Conservation (phyloP, 257 asterid genomes). For the Petunia axillaris region DNA sequence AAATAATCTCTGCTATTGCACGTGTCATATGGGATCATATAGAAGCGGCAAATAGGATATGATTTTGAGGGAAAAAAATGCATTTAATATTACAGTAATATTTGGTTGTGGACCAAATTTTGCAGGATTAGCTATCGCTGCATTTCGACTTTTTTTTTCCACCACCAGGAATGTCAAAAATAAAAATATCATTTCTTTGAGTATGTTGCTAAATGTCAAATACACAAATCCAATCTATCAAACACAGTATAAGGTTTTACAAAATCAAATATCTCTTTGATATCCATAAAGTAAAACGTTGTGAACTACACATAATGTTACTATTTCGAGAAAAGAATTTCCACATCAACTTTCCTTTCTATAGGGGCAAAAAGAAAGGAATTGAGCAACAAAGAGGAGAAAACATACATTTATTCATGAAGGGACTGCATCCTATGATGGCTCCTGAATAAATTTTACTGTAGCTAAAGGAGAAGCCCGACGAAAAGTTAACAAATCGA, state of each 20-base stretch:
- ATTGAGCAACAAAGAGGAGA: not conserved
- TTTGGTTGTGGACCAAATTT: not conserved
- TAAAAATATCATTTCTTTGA: not conserved
- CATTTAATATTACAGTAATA: too few species aligned
- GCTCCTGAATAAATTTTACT: constrained; percentile 53
- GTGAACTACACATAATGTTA: not conserved
- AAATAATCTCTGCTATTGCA: not conserved
- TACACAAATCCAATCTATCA: not conserved
- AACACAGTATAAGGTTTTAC: not conserved
- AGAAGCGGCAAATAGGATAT: constrained; percentile 5
- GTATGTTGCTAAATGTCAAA: constrained; percentile 10
- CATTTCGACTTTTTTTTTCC: not conserved
- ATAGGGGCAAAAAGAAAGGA: not conserved
- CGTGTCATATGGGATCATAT: constrained; percentile 24
- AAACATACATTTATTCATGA: not conserved
- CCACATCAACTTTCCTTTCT: not conserved
- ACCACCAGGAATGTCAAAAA: not conserved
- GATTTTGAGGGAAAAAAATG: not conserved
- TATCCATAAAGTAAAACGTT: not conserved
- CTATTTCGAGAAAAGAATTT: not conserved
- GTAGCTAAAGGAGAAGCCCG: constrained; percentile 84
- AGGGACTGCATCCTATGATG: constrained; percentile 24
- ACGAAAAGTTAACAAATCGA: constrained; percentile 65
- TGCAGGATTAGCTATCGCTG: not conserved
- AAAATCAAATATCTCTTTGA: not conserved